Conservation (phyloP, 129 eudicot species). For the Centaurea solstitialis region DNA sequence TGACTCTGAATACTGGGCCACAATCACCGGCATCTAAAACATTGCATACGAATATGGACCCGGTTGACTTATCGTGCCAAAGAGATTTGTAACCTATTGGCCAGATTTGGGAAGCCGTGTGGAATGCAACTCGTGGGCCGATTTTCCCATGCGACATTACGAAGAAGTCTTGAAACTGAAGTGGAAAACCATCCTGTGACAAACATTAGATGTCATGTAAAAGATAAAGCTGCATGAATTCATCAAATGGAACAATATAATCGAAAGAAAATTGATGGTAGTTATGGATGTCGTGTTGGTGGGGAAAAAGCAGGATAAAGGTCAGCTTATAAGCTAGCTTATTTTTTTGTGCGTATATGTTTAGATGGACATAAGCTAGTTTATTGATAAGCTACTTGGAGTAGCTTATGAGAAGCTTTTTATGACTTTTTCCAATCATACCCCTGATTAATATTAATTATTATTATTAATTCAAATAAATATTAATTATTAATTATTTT, state of each 20-base stretch:
- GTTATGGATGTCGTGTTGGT: background rate
- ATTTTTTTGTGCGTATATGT: too few relatives aligned
- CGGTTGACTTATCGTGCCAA: conserved; percentile 95
- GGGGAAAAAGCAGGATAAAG: background rate
- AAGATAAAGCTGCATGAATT: background rate
- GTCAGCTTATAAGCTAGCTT: too few relatives aligned
- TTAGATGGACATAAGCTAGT: too few relatives aligned
- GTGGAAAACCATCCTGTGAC: conserved; percentile 70
- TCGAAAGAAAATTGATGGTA: background rate
- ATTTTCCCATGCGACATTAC: conserved; percentile 66
- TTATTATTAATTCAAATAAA: too few relatives aligned
- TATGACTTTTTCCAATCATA: too few relatives aligned
- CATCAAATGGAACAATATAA: background rate
- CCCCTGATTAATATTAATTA: too few relatives aligned
- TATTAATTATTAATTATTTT: too few relatives aligned
- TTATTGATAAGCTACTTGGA: too few relatives aligned
- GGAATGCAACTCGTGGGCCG: conserved; percentile 66
- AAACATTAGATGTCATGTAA: conserved; percentile 5
- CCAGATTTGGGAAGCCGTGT: conserved; percentile 65
- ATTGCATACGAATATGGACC: conserved; percentile 69
- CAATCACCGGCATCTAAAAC: conserved; percentile 69
- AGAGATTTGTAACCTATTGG: conserved; percentile 85
- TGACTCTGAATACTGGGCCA: conserved; percentile 70
- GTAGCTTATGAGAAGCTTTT: too few relatives aligned
- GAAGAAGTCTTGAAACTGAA: conserved; percentile 81